These are phyloP conservation scores for Wickerhamomyces ciferrii DNA, from an alignment of 805 yeast species.

Conservation along the genomic window DNA sequence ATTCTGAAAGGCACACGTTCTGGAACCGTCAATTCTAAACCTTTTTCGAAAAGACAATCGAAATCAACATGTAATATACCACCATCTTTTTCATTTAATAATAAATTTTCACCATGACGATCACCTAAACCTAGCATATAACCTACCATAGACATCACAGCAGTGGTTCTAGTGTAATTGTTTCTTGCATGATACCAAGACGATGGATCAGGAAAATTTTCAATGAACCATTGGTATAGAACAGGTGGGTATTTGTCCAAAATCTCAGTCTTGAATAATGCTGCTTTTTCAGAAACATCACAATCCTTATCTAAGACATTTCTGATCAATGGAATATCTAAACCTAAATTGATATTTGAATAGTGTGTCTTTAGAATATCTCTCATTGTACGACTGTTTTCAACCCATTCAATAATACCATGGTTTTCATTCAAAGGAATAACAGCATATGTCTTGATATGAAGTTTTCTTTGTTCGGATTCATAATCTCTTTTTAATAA, in stretches of 20 bases:
- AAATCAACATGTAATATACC: conserved; percentile 90
- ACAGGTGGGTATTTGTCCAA: conserved; percentile 53
- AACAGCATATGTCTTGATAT: conserved; percentile 80
- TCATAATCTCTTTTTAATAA: conserved; percentile 62
- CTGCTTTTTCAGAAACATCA: conserved; percentile 27
- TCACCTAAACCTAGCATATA: conserved; percentile 93
- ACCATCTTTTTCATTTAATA: conserved; percentile 70
- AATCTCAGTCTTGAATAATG: conserved; percentile 27
- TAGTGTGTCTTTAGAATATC: conserved; percentile 46
- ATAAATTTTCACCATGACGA: conserved; percentile 89
- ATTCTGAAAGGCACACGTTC: conserved; percentile 93
- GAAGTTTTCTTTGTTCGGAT: conserved; percentile 65
- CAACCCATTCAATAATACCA: conserved; percentile 91
- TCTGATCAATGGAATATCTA: conserved; percentile 22
- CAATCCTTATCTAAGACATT: conserved; percentile 19
- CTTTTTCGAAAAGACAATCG: conserved; percentile 92
- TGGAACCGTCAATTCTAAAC: conserved; percentile 67
- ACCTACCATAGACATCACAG: conserved; percentile 98
- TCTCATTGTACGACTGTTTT: conserved; percentile 66
- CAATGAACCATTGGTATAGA: conserved; percentile 81
- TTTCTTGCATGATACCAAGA: conserved; percentile 82
- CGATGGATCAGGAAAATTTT: conserved; percentile 83
- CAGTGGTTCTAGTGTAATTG: conserved; percentile 69
- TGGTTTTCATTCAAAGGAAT: conserved; percentile 79
- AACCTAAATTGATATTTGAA: conserved; percentile 31